phyloP scores from a whole-genome alignment of 257 asterid genomes.

The Fraxinus quadrangulata region DNA sequence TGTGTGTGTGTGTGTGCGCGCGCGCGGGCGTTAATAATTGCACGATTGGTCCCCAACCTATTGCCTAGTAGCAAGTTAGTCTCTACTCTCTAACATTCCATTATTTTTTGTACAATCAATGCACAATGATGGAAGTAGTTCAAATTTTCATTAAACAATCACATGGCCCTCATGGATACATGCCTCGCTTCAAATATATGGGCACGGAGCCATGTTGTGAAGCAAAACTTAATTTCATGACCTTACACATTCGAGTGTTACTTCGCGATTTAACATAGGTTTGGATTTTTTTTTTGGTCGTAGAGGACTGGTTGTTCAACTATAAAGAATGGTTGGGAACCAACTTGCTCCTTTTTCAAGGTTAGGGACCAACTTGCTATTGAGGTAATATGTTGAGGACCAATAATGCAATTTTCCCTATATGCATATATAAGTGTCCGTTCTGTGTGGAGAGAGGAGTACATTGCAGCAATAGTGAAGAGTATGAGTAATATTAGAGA shows the following conservation, averaged over 20 bases:
- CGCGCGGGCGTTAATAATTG: not conserved
- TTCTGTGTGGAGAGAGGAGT: conserved; percentile 24
- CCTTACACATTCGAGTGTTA: not conserved
- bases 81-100: not conserved
- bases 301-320: not conserved
- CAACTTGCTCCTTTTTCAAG: too few relatives aligned
- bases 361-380: not conserved
- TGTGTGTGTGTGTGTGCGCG: not conserved
- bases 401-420: not conserved
- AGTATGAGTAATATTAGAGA: conserved; percentile 67
- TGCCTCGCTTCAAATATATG: not conserved
- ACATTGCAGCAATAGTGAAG: conserved; percentile 63
- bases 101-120: not conserved
- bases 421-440: too few relatives aligned
- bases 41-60: not conserved
- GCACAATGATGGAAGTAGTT: not conserved
- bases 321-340: too few relatives aligned
- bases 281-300: not conserved
- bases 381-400: not conserved
- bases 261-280: not conserved
- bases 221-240: not conserved
- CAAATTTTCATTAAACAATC: not conserved
- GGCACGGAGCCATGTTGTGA: not conserved
- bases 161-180: not conserved
- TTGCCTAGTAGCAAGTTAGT: not conserved